Conservation (phyloP, 306 rosid genomes). For the Argentina anserina region DNA sequence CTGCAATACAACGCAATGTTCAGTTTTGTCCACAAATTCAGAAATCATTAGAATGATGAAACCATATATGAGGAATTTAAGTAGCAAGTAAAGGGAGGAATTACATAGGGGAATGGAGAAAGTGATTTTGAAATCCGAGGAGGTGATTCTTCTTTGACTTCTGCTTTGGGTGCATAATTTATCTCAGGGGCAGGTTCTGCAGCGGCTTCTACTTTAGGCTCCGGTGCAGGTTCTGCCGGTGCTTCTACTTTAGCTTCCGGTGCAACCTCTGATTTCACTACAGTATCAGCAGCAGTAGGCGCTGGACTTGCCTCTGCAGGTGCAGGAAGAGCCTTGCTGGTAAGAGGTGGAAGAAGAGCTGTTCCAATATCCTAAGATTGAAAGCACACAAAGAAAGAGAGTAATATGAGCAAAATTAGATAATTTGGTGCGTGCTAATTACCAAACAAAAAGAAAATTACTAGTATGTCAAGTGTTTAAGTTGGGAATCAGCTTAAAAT, state of each 20-base stretch:
- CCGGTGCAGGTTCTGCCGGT: conserved; percentile 30
- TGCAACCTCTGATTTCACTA: conserved; percentile 46
- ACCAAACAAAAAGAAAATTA: neutral
- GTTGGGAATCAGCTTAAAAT: neutral
- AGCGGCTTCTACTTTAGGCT: conserved; percentile 27
- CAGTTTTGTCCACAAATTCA: neutral
- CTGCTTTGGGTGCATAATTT: conserved; percentile 59
- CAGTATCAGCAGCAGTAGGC: conserved; percentile 38
- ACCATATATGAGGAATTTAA: conserved; percentile 5
- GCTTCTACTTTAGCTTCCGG: conserved; percentile 22
- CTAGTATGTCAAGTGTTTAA: neutral
- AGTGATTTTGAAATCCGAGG: conserved; percentile 53
- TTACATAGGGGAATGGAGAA: conserved; percentile 85
- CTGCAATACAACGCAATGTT: conserved; percentile 40
- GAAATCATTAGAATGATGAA: neutral
- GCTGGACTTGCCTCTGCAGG: conserved; percentile 45
- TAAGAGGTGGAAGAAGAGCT: conserved; percentile 70
- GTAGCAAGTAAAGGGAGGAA: conserved; percentile 26
- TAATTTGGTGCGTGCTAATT: conserved; percentile 3
- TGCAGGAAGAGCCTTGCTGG: conserved; percentile 63
- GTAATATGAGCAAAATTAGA: neutral
- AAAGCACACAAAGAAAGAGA: conserved; percentile 18
- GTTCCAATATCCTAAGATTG: conserved; percentile 71
- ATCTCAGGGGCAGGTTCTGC: conserved; percentile 44
- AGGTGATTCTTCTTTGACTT: conserved; percentile 54